phyloP scores from a whole-genome alignment of 352 stramenopile species.

The Globisporangium radiosum region DNA sequence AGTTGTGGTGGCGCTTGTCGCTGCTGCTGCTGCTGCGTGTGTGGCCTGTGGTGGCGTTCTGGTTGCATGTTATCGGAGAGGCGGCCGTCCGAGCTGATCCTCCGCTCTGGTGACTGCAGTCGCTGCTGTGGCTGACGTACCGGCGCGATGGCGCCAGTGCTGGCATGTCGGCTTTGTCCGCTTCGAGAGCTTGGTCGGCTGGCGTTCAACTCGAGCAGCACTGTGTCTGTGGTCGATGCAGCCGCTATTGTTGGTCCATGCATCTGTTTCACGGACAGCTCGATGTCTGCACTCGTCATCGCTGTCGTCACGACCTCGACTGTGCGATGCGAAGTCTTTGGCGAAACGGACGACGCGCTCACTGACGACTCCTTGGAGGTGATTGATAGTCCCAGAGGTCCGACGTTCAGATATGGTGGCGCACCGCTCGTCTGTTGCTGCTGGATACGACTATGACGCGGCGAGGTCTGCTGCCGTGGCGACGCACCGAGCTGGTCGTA shows the following conservation, averaged over 20 bases:
- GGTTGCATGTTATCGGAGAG: too few species aligned
- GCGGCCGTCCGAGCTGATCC: too few species aligned
- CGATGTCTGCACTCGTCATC: not conserved
- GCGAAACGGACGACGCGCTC: not conserved
- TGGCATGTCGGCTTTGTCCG: not conserved
- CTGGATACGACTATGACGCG: not conserved
- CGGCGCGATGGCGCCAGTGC: not conserved
- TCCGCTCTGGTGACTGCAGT: too few species aligned
- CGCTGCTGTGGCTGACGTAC: too few species aligned
- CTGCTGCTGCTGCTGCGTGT: not conserved
- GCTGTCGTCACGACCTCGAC: not conserved
- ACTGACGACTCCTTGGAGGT: not conserved
- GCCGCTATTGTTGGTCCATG: not conserved
- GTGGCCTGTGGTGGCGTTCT: not conserved
- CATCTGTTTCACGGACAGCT: not conserved
- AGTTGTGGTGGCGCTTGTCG: not conserved
- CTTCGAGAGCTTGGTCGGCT: not conserved
- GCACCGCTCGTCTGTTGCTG: not conserved
- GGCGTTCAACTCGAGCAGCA: not conserved
- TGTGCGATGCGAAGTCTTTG: not conserved
- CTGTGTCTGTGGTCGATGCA: not conserved
- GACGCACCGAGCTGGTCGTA: not conserved
- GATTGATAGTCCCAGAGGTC: conserved; percentile 5
- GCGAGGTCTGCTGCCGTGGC: conserved; percentile 3
- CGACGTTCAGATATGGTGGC: not conserved